phyloP scores from a whole-genome alignment of 2,329 filamentous ascomycete genomes.

The Colletotrichum filicis region DNA sequence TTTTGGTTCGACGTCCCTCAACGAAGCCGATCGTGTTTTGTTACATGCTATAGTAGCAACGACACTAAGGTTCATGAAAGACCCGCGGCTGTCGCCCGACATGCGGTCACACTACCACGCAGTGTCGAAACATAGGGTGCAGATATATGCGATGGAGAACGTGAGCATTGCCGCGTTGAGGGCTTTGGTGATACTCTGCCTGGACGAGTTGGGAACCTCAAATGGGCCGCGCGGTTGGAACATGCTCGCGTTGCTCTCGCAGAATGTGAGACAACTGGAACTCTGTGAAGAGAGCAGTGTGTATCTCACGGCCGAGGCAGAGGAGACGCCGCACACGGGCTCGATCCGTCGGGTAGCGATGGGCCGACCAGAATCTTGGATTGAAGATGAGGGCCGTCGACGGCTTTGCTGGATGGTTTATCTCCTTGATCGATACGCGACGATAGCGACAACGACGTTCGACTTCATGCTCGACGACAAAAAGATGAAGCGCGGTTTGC shows the following conservation, averaged over 20 bases:
- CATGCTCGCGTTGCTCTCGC: conserved; percentile 50
- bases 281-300: conserved; percentile 52
- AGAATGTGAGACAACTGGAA: conserved; percentile 52
- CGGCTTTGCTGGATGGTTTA: conserved; percentile 58
- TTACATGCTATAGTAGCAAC: conserved; percentile 57
- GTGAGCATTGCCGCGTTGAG: conserved; percentile 51
- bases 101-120: conserved; percentile 52
- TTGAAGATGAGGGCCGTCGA: conserved; percentile 55
- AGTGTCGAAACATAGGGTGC: conserved; percentile 51
- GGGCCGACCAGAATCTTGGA: conserved; percentile 53
- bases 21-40: conserved; percentile 52
- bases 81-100: conserved; percentile 49
- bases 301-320: conserved; percentile 46
- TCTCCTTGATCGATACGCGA: conserved; percentile 55
- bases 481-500: conserved; percentile 52
- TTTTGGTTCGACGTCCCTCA: conserved; percentile 52
- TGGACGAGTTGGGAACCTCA: conserved; percentile 55
- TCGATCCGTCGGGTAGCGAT: conserved; percentile 48
- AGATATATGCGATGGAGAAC: conserved; percentile 55
- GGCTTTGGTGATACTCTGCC: conserved; percentile 52
- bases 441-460: conserved; percentile 52
- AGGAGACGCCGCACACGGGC: conserved; percentile 46
- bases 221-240: conserved; percentile 57
- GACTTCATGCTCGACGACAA: conserved; percentile 54
- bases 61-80: conserved; percentile 54